Evolutionary conservation across 2,329 filamentous ascomycete species (phyloP).

Genomic region (Fusarium veterinarium): DNA sequence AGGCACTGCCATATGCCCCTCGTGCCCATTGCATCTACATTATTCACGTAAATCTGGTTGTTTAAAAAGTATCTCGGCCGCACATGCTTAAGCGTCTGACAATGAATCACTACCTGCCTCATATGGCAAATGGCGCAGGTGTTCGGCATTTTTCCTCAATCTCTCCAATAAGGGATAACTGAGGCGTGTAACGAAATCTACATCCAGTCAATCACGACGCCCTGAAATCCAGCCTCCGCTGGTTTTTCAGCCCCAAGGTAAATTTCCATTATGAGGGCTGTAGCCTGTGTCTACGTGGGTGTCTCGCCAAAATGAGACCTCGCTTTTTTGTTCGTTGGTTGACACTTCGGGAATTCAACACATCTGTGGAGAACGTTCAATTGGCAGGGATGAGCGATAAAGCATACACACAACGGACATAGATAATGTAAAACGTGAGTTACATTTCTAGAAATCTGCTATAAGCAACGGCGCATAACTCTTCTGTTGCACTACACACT

Average conservation of each 20-base stretch:
- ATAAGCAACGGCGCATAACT: slow-evolving; percentile 23
- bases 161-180: neutral
- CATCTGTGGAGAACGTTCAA: neutral
- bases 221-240: neutral
- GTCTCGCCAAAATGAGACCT: neutral
- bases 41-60: neutral
- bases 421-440: slow-evolving; percentile 10
- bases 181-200: neutral
- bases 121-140: neutral
- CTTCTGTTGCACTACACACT: slow-evolving; percentile 31
- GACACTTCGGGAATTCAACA: neutral
- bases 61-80: neutral
- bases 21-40: neutral
- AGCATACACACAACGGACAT: slow-evolving; percentile 10
- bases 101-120: slow-evolving; percentile 8
- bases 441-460: slow-evolving; percentile 32
- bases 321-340: neutral
- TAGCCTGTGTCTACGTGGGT: neutral
- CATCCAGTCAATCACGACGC: neutral
- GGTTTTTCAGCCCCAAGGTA: neutral
- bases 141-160: neutral
- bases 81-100: slow-evolving; percentile 4
- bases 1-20: neutral
- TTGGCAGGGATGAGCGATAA: slow-evolving; percentile 14
- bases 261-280: neutral